Conservation (phyloP, 306 rosid species). For the Nissolia schottii region DNA sequence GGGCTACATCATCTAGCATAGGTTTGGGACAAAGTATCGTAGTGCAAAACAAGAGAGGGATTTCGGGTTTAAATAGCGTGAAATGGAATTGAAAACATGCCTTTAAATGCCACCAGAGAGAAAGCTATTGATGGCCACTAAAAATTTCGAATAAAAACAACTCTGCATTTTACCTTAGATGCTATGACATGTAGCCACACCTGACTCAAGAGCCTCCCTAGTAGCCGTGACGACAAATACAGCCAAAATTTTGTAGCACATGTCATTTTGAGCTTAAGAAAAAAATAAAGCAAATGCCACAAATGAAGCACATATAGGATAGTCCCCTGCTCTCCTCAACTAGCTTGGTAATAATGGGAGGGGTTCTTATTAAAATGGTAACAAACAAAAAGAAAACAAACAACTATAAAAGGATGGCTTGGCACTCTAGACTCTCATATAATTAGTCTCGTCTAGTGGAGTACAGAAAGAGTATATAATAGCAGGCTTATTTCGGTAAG, state of each 20-base stretch:
- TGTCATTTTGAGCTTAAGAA: constrained; percentile 19
- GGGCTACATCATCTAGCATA: background rate
- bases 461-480: too few species aligned
- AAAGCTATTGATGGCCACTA: constrained; percentile 5
- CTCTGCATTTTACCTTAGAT: constrained; percentile 2
- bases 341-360: constrained; percentile 2
- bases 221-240: constrained; percentile 5
- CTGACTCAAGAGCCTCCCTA: background rate
- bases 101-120: background rate
- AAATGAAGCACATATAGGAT: constrained; percentile 11
- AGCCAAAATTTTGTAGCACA: constrained; percentile 22
- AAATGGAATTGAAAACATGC: background rate
- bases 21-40: background rate
- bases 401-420: too few species aligned
- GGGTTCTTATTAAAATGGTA: background rate
- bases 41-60: constrained; percentile 1
- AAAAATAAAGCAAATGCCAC: constrained; percentile 12
- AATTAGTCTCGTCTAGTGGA: too few species aligned
- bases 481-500: too few species aligned
- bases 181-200: background rate
- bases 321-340: constrained; percentile 22
- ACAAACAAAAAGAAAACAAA: constrained; percentile 17
- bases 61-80: background rate
- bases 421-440: too few species aligned
- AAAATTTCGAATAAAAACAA: background rate